Evolutionary conservation across 2,329 filamentous ascomycete genomes (phyloP).

Genomic region (Phialophora verrucosa): DNA sequence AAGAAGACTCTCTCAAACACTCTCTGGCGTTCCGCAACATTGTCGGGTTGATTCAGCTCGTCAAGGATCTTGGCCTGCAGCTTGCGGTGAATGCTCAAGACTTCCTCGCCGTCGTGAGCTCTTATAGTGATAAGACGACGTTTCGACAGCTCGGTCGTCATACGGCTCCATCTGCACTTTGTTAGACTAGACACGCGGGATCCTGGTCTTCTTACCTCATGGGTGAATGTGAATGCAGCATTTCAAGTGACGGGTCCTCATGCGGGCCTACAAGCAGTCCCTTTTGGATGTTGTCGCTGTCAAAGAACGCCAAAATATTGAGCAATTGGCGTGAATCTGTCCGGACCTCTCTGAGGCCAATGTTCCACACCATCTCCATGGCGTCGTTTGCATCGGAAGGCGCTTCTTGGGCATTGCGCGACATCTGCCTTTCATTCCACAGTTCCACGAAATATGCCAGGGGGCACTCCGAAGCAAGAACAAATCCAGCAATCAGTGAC

Average conservation of each 20-base stretch:
- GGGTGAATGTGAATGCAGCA: not conserved
- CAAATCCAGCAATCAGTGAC: slow-evolving; percentile 7
- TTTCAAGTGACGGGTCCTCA: slow-evolving; percentile 1
- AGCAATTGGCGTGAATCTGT: slow-evolving; percentile 1
- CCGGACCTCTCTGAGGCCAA: slow-evolving; percentile 1
- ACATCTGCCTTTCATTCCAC: slow-evolving; percentile 2
- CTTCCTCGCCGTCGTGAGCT: not conserved
- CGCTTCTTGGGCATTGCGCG: not conserved
- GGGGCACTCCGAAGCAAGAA: slow-evolving; percentile 2
- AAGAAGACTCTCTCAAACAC: not conserved
- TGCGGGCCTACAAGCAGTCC: not conserved
- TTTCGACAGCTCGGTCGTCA: not conserved
- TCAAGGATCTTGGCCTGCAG: slow-evolving; percentile 3
- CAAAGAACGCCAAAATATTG: slow-evolving; percentile 11
- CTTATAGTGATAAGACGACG: not conserved
- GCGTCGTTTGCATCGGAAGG: not conserved
- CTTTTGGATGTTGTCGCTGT: slow-evolving; percentile 5
- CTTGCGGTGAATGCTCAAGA: slow-evolving; percentile 5
- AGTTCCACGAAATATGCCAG: slow-evolving; percentile 3
- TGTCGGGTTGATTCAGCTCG: not conserved
- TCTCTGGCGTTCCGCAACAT: not conserved
- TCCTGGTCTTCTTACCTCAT: not conserved
- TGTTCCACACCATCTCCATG: slow-evolving; percentile 11
- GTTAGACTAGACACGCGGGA: not conserved
- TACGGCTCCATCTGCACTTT: not conserved